Base-by-base conservation (phyloP, 164 flowering plant species). In the Dillenia suffruticosa region DNA sequence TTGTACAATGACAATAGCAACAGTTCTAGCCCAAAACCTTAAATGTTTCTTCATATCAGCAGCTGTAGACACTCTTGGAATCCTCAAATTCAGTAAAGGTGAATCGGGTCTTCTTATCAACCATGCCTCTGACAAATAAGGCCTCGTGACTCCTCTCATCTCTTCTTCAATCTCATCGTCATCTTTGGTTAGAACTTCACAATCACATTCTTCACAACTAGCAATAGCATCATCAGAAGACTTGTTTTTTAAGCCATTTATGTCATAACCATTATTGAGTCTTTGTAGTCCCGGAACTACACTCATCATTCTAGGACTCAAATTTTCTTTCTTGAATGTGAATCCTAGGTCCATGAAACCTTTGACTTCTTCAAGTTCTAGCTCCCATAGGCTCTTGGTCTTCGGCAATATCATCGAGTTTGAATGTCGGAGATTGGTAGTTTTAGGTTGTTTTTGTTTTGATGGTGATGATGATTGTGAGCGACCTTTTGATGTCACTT, bases 301-400 rank as follows among this genome's bases (percentile, higher is more conserved):
- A 9, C 67, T 76, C 66, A 80, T 68, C 78, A 81, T 70, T 32
- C 76, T 47, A 9, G 80, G 75, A 63, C 65, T 81, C 51, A 84
- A 12, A 12, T 77, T 52, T 14, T 81, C 83, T 67, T 70, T 73
- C 53, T 79, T 68, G 82, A 85, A 88, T 9, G 8, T 55, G 75
- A 88, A 88, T 1, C 95, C 95, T 8, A 88, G 67, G 66, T 88
- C 91, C 79, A 78, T 81, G 64, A 85, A 85, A 69, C 95, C 91
- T 68, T 81, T 79, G 11, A 85, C 71, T 70, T 88, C 94, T 71
- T 85, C 86, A 17, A 69, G 70, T 46, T 88, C 95, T 10, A 88
- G 79, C 63, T 88, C 91, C 24, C 58, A 49, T 40, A 71, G 63
- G 75, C 74, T 83, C 72, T 71, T 83, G 73, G 68, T 71, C 60